These are phyloP conservation scores for Trypanosoma platydactyli DNA, from an alignment of 208 protist species.

Conservation along the genomic window DNA sequence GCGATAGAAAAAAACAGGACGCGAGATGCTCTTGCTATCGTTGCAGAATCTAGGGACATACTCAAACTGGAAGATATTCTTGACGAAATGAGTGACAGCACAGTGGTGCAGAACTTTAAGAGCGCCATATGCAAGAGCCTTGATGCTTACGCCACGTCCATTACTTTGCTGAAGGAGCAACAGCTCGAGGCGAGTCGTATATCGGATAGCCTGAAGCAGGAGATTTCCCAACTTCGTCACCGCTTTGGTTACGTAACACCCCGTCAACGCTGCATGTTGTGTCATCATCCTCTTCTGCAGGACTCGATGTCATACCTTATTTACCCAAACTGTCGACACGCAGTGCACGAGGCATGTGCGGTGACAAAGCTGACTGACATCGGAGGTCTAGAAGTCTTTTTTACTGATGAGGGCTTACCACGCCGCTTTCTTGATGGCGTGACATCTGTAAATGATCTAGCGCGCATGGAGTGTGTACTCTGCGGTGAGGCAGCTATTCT, in stretches of 20 bases:
- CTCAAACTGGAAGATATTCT: conserved; percentile 96
- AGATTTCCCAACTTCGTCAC: conserved; percentile 79
- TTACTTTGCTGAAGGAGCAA: conserved; percentile 72
- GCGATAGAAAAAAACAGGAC: conserved; percentile 85
- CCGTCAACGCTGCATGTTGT: conserved; percentile 88
- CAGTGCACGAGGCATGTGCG: conserved; percentile 76
- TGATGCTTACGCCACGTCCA: conserved; percentile 88
- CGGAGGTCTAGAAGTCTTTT: conserved; percentile 67
- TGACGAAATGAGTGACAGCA: conserved; percentile 91
- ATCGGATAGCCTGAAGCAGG: conserved; percentile 86
- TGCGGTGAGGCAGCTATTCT: conserved; percentile 78
- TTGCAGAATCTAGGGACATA: conserved; percentile 62
- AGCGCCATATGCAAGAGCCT: conserved; percentile 91
- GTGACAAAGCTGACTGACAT: conserved; percentile 44
- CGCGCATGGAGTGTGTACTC: conserved; percentile 71
- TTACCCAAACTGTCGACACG: conserved; percentile 82
- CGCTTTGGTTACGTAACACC: conserved; percentile 86
- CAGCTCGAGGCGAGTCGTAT: conserved; percentile 90
- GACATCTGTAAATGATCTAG: conserved; percentile 45
- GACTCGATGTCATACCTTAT: conserved; percentile 59
- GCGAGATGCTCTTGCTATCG: conserved; percentile 70
- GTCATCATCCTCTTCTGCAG: conserved; percentile 46
- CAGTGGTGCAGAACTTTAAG: conserved; percentile 94
- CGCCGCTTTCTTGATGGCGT: conserved; percentile 54
- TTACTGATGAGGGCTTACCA: conserved; percentile 65